Evolutionary conservation across 345 rosid species (phyloP).

Genomic region (Nephelium lappaceum): DNA sequence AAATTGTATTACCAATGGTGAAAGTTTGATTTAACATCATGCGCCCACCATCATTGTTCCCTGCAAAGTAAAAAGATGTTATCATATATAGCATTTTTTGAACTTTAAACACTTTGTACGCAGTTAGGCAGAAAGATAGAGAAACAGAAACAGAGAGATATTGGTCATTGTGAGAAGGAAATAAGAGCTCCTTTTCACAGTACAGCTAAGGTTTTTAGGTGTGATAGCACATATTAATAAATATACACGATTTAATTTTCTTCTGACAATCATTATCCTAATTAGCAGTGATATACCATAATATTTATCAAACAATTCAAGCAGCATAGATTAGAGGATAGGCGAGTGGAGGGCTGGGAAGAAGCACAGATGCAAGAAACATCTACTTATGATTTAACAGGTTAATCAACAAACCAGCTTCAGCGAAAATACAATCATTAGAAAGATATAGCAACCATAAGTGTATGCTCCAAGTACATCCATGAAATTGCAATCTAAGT

Average conservation of each 20-base stretch:
- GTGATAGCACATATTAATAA: not conserved
- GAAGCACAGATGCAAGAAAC: constrained; percentile 11
- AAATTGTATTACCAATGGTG: constrained; percentile 60
- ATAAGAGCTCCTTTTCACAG: not conserved
- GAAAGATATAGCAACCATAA: not conserved
- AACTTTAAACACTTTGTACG: not conserved
- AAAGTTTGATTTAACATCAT: constrained; percentile 94
- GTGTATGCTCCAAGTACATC: not conserved
- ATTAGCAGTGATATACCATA: not conserved
- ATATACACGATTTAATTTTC: not conserved
- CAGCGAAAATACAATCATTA: not conserved
- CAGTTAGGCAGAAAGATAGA: not conserved
- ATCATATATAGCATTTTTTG: not conserved
- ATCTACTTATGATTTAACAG: not conserved
- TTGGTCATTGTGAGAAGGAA: not conserved
- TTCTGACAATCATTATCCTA: not conserved
- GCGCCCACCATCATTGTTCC: constrained; percentile 71
- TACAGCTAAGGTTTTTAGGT: not conserved
- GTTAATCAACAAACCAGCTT: not conserved
- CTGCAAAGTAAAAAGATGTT: constrained; percentile 32
- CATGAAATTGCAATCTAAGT: not conserved
- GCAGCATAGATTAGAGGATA: not conserved
- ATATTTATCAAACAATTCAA: not conserved
- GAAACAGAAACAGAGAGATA: not conserved
- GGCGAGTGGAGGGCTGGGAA: not conserved